Conservation (phyloP, 805 yeast genomes). For the Metschnikowia dekortorum region DNA sequence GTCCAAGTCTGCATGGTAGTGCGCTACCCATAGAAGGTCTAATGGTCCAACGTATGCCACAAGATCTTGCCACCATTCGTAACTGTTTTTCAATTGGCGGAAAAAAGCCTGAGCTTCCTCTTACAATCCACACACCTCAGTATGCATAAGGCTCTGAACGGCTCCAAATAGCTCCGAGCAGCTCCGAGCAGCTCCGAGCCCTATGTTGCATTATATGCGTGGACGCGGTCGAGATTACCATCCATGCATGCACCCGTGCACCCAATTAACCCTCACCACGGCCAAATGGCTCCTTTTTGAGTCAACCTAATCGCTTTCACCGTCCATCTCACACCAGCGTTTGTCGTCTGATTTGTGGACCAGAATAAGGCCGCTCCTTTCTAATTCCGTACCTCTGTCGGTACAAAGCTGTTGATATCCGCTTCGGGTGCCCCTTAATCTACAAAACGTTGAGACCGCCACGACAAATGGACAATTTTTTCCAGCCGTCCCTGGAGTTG, state of each 20-base stretch:
- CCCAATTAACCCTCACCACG: conserved; percentile 1
- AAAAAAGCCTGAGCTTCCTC: too few relatives aligned
- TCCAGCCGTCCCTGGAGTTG: conserved; percentile 1
- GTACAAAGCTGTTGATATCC: background rate
- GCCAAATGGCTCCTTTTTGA: background rate
- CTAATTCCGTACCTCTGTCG: background rate
- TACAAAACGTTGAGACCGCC: background rate
- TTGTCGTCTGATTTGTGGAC: background rate
- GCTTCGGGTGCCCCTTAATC: background rate
- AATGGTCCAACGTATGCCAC: too few relatives aligned
- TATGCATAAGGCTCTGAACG: too few relatives aligned
- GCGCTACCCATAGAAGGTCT: too few relatives aligned
- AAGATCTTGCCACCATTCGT: too few relatives aligned
- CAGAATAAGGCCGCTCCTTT: background rate
- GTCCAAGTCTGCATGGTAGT: too few relatives aligned
- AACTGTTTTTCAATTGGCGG: too few relatives aligned
- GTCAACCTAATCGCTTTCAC: background rate
- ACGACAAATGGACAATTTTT: background rate
- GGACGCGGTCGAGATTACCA: background rate
- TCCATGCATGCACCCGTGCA: background rate
- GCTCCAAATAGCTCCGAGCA: too few relatives aligned
- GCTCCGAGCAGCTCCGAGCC: background rate
- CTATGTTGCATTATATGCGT: background rate
- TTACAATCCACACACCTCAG: too few relatives aligned
- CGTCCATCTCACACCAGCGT: background rate